Conservation (phyloP, 2,329 filamentous ascomycete species). For the Fusarium solani-melongenae region DNA sequence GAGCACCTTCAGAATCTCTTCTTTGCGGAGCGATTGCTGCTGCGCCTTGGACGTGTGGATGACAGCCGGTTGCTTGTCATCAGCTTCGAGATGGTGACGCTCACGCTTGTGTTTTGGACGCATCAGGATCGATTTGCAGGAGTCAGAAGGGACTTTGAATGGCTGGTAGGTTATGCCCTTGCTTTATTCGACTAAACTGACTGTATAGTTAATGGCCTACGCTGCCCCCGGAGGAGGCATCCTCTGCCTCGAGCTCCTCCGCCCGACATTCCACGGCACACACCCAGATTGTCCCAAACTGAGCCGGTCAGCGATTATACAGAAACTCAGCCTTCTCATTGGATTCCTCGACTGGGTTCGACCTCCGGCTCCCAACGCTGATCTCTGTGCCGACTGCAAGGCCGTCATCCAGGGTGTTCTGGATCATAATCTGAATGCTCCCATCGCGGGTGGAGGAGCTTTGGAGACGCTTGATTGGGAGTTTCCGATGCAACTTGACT, state of each 20-base stretch:
- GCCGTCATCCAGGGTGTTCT: slow-evolving; percentile 62
- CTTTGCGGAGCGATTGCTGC: slow-evolving; percentile 66
- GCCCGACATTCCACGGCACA: slow-evolving; percentile 51
- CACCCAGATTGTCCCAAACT: slow-evolving; percentile 50
- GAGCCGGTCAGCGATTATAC: slow-evolving; percentile 60
- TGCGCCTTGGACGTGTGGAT: slow-evolving; percentile 54
- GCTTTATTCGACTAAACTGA: neutral
- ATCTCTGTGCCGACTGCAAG: slow-evolving; percentile 59
- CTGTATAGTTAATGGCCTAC: slow-evolving; percentile 58
- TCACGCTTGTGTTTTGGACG: slow-evolving; percentile 61
- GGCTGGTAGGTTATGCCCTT: slow-evolving; percentile 52
- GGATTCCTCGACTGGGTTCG: slow-evolving; percentile 64
- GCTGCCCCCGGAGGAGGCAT: slow-evolving; percentile 62
- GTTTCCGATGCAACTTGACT: slow-evolving; percentile 46
- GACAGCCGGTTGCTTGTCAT: slow-evolving; percentile 55
- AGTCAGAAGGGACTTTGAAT: slow-evolving; percentile 59
- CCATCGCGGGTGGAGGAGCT: slow-evolving; percentile 36
- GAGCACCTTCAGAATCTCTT: slow-evolving; percentile 68
- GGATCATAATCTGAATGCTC: slow-evolving; percentile 59
- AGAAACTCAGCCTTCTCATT: slow-evolving; percentile 62
- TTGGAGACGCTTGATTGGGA: slow-evolving; percentile 50
- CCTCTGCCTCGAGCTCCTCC: slow-evolving; percentile 61
- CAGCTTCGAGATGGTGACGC: slow-evolving; percentile 60
- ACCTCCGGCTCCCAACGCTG: slow-evolving; percentile 59
- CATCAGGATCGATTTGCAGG: slow-evolving; percentile 58